A percentile compares a stretch with the other conserved stretches of the same genome.
Conservation (phyloP, 805 yeast genomes). For the Candida xyloterini region DNA sequence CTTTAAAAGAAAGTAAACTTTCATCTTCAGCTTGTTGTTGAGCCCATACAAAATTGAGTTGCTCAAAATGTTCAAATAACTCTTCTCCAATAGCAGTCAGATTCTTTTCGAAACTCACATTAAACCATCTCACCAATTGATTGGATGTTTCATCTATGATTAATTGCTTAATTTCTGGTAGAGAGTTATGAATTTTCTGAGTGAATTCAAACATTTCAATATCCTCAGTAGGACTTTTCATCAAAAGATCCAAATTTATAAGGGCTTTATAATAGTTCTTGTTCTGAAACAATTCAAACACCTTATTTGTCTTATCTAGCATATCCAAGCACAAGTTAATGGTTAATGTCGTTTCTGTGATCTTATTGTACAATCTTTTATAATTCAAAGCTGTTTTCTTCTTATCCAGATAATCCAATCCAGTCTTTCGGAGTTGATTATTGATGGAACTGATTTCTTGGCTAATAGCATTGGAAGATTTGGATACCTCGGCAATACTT, state of each 20-base stretch:
- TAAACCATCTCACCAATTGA: conserved; percentile 61
- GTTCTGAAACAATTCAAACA: conserved; percentile 73
- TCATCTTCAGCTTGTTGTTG: conserved; percentile 41
- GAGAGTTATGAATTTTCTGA: conserved; percentile 64
- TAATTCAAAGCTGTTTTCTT: conserved; percentile 58
- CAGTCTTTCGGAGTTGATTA: conserved; percentile 57
- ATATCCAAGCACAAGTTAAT: conserved; percentile 75
- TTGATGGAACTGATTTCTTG: conserved; percentile 56
- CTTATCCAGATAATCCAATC: conserved; percentile 58
- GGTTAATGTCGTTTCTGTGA: conserved; percentile 67
- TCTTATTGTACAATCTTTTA: conserved; percentile 62
- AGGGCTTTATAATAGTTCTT: conserved; percentile 83
- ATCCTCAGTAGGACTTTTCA: conserved; percentile 62
- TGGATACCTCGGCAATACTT: conserved; percentile 59
- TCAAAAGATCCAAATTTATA: conserved; percentile 73
- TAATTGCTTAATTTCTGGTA: conserved; percentile 70
- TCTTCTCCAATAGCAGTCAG: conserved; percentile 55
- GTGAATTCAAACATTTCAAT: conserved; percentile 70
- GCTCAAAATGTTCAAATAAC: conserved; percentile 50
- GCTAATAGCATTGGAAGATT: conserved; percentile 53
- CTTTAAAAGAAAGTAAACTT: conserved; percentile 53
- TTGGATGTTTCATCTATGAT: conserved; percentile 74
- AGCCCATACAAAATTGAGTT: conserved; percentile 62
- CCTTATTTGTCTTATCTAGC: conserved; percentile 79
- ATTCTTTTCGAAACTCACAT: conserved; percentile 59